Conservation (phyloP, 2,329 filamentous ascomycete genomes). For the Monilinia laxa region DNA sequence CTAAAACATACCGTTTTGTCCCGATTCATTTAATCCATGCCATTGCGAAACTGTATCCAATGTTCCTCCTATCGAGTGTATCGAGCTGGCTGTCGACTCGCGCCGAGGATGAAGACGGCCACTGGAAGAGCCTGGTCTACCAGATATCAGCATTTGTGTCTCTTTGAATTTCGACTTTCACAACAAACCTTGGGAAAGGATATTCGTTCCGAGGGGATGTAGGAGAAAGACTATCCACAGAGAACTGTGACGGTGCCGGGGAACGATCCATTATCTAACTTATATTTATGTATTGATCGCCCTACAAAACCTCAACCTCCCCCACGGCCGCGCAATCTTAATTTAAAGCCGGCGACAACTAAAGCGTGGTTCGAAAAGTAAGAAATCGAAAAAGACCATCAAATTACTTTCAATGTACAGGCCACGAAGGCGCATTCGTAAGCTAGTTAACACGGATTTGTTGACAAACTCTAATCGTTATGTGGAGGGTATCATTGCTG, state of each 20-base stretch:
- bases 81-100: constrained; percentile 83
- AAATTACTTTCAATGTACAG: constrained; percentile 15
- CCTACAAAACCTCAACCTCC: constrained; percentile 32
- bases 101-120: constrained; percentile 57
- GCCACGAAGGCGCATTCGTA: constrained; percentile 32
- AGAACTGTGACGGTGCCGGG: constrained; percentile 46
- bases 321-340: constrained; percentile 26
- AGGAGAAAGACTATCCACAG: constrained; percentile 49
- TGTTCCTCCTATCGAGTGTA: constrained; percentile 81
- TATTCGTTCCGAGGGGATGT: constrained; percentile 47
- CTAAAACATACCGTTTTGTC: constrained; percentile 69
- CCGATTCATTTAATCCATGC: constrained; percentile 66
- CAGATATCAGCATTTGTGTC: constrained; percentile 44
- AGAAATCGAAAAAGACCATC: background rate
- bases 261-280: constrained; percentile 42
- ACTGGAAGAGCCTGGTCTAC: constrained; percentile 39
- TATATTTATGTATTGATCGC: constrained; percentile 20
- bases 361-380: background rate
- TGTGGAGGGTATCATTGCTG: constrained; percentile 40
- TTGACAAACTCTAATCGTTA: constrained; percentile 34
- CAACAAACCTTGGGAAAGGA: constrained; percentile 54
- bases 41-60: constrained; percentile 65
- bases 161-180: constrained; percentile 41
- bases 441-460: constrained; percentile 27
- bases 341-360: background rate